Evolutionary conservation across 176 grass and related monocot genomes (phyloP), one percentile per base, ranked within the genome.

Genomic region (Oryza punctata): DNA sequence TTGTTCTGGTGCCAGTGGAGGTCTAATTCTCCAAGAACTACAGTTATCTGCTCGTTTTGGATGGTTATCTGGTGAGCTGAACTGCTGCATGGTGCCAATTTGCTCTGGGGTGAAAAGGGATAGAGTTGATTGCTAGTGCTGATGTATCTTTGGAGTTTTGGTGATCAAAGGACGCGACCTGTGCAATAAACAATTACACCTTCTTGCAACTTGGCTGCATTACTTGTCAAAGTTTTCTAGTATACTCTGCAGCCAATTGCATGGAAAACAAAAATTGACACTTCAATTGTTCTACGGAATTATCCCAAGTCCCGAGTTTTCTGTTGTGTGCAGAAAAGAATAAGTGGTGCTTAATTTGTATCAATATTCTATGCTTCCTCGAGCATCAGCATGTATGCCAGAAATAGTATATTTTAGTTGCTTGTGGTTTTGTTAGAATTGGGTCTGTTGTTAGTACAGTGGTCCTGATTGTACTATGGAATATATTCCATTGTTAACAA

Each of bases 241-340:
- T 25, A 19, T 45, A 13, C 45, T 80, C 11, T 69, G 63, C 63
- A 49, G 18, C 12, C 59, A 65, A 65, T 74, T 74, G 63, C 44
- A 32, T 4, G 10, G 63, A 30, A 49, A 79, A 23, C 13, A 81
- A 67, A 67, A 70, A 19, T 25, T 14, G 41, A 46, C 8, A 4
- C 66, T 81, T 40, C 15, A 81, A 81, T 45, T 78, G 24, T 78
- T 29, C 24, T 78, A 30, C 65, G 25, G 67, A 32, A 70, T 80
- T 29, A 69, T 50, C 47, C 7, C 47, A 14, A 50, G 4, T 32
- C 46, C 29, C 78, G 54, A 57, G 78, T 23, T 70, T 81, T 8
- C 19, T 70, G 32, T 57, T 26, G 11, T 3, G 7, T 45, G 72
- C 9, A 35, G 23, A 72, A 82, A 23, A 65, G 61, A 19, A 41